Percentiles rank a stretch among this genome's conserved stretches.
phyloP scores from a whole-genome alignment of 768 basidiomycete genomes.

The Cyclocybe cylindracea region DNA sequence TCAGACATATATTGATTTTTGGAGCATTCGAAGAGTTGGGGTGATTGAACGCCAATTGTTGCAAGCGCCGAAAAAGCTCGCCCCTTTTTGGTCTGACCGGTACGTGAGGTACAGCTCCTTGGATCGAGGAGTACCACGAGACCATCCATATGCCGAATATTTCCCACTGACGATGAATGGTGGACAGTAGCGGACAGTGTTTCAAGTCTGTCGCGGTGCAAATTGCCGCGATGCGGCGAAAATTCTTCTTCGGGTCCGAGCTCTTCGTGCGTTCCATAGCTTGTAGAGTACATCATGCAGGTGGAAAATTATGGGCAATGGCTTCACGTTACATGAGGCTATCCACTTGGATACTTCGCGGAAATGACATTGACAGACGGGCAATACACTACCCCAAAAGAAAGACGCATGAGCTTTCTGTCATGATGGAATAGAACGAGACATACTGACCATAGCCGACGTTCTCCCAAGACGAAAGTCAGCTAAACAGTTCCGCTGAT shows the following conservation, averaged over 20 bases:
- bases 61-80: too few relatives aligned
- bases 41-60: too few relatives aligned
- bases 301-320: too few relatives aligned
- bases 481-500: neutral
- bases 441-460: neutral
- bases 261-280: neutral
- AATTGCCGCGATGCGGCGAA: neutral
- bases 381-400: neutral
- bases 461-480: neutral
- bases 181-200: neutral
- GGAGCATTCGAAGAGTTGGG: too few relatives aligned
- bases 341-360: neutral
- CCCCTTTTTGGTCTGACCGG: too few relatives aligned
- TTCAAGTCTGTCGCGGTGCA: too few relatives aligned
- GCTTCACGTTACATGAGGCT: neutral
- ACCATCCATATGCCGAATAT: too few relatives aligned
- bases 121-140: neutral
- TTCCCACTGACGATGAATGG: neutral
- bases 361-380: constrained; percentile 4
- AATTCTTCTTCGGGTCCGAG: constrained; percentile 13
- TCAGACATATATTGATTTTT: too few relatives aligned
- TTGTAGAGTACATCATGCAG: neutral
- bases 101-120: too few relatives aligned
- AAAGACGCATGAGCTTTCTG: neutral
- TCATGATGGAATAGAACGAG: neutral